phyloP scores from a whole-genome alignment of 2,329 filamentous ascomycete genomes.

The Mollisiaceae sp. region DNA sequence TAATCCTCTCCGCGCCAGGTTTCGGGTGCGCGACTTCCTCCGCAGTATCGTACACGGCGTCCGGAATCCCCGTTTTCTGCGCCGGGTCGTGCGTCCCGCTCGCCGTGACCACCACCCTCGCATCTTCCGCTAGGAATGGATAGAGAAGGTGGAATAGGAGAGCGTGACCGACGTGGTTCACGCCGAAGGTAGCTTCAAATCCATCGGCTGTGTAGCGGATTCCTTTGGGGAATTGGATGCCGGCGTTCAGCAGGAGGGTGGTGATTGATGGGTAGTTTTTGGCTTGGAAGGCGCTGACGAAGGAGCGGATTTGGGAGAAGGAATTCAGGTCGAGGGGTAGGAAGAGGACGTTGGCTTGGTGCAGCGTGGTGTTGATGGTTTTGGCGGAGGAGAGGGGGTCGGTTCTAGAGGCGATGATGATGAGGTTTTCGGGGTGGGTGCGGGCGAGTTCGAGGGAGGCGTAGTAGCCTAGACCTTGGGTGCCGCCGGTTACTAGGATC shows the following conservation, averaged over 20 bases:
- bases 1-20: constrained; percentile 35
- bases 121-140: constrained; percentile 46
- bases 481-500: constrained; percentile 54
- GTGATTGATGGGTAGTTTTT: constrained; percentile 49
- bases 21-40: constrained; percentile 52
- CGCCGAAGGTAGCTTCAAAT: constrained; percentile 54
- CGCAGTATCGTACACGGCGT: constrained; percentile 49
- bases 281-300: constrained; percentile 45
- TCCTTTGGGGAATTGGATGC: constrained; percentile 48
- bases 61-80: constrained; percentile 49
- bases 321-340: constrained; percentile 51
- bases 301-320: constrained; percentile 48
- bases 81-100: constrained; percentile 55
- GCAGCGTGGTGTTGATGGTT: constrained; percentile 49
- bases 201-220: constrained; percentile 47
- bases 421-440: constrained; percentile 46
- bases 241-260: constrained; percentile 54
- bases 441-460: constrained; percentile 48
- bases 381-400: constrained; percentile 48
- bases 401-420: constrained; percentile 52
- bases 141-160: constrained; percentile 54
- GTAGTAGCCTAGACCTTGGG: constrained; percentile 50
- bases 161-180: constrained; percentile 57
- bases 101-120: constrained; percentile 51
- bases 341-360: constrained; percentile 49